Evolutionary conservation across 768 basidiomycete genomes (phyloP).

Genomic region (Lactarius tabidus): DNA sequence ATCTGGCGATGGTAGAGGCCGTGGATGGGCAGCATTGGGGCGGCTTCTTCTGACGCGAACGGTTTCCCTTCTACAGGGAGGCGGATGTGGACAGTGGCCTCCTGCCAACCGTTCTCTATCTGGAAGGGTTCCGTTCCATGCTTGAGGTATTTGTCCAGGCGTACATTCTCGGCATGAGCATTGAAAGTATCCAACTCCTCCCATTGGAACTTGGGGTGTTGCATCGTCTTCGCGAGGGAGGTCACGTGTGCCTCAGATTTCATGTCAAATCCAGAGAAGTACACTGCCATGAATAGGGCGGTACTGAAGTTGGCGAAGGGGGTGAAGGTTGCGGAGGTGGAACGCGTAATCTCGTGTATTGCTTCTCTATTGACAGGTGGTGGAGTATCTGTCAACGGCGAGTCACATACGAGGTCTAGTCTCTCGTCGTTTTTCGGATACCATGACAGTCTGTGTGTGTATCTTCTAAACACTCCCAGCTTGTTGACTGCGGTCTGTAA

Average conservation of each 20-base stretch:
- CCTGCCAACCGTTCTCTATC: background rate
- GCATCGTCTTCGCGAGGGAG: background rate
- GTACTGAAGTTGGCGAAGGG: background rate
- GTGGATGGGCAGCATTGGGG: background rate
- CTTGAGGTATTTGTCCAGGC: background rate
- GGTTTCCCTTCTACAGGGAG: background rate
- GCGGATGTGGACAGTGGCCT: background rate
- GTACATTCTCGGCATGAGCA: background rate
- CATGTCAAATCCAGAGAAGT: background rate
- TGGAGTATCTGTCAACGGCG: background rate
- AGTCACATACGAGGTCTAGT: background rate
- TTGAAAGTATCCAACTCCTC: background rate
- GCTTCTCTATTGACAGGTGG: background rate
- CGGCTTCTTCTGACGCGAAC: background rate
- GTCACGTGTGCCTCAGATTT: no score
- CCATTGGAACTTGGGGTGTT: background rate
- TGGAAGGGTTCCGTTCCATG: background rate
- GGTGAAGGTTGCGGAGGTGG: background rate
- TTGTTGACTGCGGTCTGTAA: background rate
- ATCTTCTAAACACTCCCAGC: background rate
- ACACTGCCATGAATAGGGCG: background rate
- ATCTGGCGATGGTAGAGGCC: background rate
- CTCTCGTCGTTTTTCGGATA: background rate
- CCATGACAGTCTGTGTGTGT: background rate
- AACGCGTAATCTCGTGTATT: background rate